Evolutionary conservation across 2,329 filamentous ascomycete genomes (phyloP).

Genomic region (Diplodia scrobiculata): DNA sequence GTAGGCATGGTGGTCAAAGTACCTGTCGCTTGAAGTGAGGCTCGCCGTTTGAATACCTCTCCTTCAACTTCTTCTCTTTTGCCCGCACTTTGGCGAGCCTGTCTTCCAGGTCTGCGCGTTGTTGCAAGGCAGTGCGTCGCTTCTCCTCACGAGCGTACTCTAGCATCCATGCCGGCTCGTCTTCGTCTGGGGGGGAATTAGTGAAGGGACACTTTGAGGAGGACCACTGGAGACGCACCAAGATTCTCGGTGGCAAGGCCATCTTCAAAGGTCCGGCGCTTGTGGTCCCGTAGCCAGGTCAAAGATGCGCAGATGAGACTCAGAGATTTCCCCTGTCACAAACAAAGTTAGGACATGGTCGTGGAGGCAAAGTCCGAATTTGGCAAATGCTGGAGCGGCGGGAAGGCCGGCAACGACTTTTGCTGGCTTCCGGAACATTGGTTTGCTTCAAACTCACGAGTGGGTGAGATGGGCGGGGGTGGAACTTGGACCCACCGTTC

Average conservation of each 20-base stretch:
- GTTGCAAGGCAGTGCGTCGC: constrained; percentile 64
- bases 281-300: constrained; percentile 87
- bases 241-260: constrained; percentile 51
- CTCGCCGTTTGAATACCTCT: constrained; percentile 55
- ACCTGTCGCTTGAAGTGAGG: constrained; percentile 53
- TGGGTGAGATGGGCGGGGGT: neutral
- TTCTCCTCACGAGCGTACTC: constrained; percentile 73
- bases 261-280: constrained; percentile 62
- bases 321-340: constrained; percentile 74
- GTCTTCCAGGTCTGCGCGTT: constrained; percentile 73
- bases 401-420: too few relatives aligned
- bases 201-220: neutral
- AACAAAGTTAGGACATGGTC: neutral
- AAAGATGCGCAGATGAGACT: constrained; percentile 86
- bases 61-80: constrained; percentile 62
- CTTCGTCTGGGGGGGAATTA: constrained; percentile 49
- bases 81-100: constrained; percentile 65
- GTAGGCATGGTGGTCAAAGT: constrained; percentile 32
- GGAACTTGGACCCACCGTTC: constrained; percentile 45
- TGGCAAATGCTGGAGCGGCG: too few relatives aligned
- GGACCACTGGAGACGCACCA: constrained; percentile 35
- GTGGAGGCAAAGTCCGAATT: too few relatives aligned
- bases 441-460: neutral
- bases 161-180: constrained; percentile 82
- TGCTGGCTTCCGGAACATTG: neutral